Base-by-base conservation (phyloP, 768 basidiomycete genomes). In the Mycena sanguinolenta region DNA sequence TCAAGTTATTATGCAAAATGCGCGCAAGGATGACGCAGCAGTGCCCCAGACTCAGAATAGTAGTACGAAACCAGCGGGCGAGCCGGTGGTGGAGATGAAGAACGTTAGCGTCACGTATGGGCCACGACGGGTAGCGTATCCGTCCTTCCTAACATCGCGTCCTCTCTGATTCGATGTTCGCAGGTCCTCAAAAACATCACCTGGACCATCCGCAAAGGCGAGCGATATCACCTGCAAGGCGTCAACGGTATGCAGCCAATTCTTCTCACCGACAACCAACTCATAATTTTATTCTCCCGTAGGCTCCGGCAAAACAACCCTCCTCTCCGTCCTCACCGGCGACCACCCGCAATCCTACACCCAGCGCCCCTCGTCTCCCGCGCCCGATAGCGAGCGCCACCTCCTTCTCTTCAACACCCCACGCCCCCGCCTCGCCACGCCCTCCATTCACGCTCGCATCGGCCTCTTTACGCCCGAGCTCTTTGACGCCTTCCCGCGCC, bases 231-330 rank as follows among this genome's bases (percentile, higher is more conserved):
- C 75, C 89, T 99, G 16, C 88, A 91, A 75, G 97, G 97, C 12
- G 82, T 90, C 27, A 99, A 99, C 77, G 97, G 95, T 92, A 78
- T 27, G 23, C 6, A 25, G 2, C 5, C 49, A 6, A 12, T 12
- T 14, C 49, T 28, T 50, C 30, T 32, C 61, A 39, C 32, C 10
- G 0, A 28, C 9, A 23, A 16, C 54, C 3, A 36, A 19, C 52
- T 50, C 28, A 10, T 10, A 34, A 34, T 34, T n/a, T n/a, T n/a
- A n/a, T 49, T 19, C 14, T 7, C n/a, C 25, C 9, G 16, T 34
- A 95, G 94, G 97, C 53, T 96, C 95, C 0, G 97, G 97, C 19
- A 99, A 99, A 83, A 96, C 96, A 0, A 99, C 97, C 0, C 90
- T 98, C 8, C 85, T 98, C 25, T 91, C 97, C 21, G 80, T 98